Evolutionary conservation across 441 rosid species (phyloP), one percentile per base, ranked within the genome.

Genomic region (Bruguiera hainesii): DNA sequence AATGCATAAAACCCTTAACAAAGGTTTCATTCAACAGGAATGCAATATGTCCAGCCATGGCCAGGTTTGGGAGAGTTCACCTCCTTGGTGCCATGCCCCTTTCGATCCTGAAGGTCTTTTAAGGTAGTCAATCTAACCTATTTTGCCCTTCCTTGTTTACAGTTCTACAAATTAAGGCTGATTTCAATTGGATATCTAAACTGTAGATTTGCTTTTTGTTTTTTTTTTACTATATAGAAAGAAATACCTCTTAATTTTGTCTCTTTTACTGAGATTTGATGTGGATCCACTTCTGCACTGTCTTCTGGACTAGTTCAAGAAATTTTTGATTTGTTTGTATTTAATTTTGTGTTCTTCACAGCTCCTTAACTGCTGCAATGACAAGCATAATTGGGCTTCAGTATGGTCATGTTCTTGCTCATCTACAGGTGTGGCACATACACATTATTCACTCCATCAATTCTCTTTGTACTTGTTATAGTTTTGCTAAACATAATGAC

Each of bases 311-410:
- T 15, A 0, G 4, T 42, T 39, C 56, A 30, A 9, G 46, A 23
- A 42, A n/a, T 62, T 55, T 60, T 28, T 39, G 21, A 48, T 53
- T 39, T 31, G 18, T 46, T 48, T 1, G 19, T 19, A 48, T 25
- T 56, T 56, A 25, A 50, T 35, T 33, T n/a, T 20, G 29, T 35
- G 11, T 35, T 42, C 48, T 11, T 20, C 57, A 39, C 74, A 77
- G 80, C 65, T 77, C 77, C 49, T 56, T 73, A 59, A 73, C 77
- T 42, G 74, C 74, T 50, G 71, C 74, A 77, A 65, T 73, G 8
- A 66, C 80, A 5, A 64, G 75, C 76, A 65, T 77, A 52, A 58
- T 77, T 63, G 80, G 80, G 46, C 80, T 77, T 63, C 80, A 77
- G 19, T 77, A 56, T 15, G 80, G 80, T 15, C 80, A 77, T 42